A percentile compares a stretch with the other conserved stretches of the same genome.
These are phyloP conservation scores for Sutorius eximius DNA, from an alignment of 1,284 basidiomycete species.

Conservation along the genomic window DNA sequence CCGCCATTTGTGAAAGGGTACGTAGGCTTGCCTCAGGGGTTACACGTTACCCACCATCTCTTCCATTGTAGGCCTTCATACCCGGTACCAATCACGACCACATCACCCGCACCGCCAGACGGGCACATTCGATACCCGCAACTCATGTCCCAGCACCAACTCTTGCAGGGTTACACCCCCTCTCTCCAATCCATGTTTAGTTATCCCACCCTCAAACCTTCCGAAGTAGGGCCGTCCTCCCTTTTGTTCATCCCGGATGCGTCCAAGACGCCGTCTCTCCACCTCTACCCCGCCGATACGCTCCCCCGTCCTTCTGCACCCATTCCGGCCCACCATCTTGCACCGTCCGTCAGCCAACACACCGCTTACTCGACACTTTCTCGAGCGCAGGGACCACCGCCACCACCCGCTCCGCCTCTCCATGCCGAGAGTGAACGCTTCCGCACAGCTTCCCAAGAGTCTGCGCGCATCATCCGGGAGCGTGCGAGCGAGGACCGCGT, in stretches of 20 bases:
- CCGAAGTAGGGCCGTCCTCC: constrained; percentile 33
- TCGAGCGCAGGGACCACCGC: constrained; percentile 25
- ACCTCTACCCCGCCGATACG: constrained; percentile 33
- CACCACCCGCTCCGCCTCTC: constrained; percentile 22
- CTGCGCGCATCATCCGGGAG: constrained; percentile 30
- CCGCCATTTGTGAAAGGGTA: constrained; percentile 29
- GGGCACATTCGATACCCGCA: constrained; percentile 47
- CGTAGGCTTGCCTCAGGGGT: constrained; percentile 12
- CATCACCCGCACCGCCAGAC: constrained; percentile 47
- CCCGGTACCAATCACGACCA: constrained; percentile 48
- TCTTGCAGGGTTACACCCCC: constrained; percentile 56
- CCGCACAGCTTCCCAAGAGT: constrained; percentile 32
- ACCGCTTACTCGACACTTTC: constrained; percentile 22
- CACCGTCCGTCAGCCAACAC: constrained; percentile 17
- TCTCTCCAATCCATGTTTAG: constrained; percentile 56
- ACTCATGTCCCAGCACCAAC: constrained; percentile 58
- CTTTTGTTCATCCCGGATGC: constrained; percentile 35
- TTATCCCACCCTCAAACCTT: constrained; percentile 32
- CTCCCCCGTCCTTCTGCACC: constrained; percentile 35
- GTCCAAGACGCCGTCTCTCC: constrained; percentile 31
- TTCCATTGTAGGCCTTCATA: constrained; percentile 34
- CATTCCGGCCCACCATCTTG: constrained; percentile 3
- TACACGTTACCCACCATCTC: constrained; percentile 8
- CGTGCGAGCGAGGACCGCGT: constrained; percentile 28
- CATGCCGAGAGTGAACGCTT: constrained; percentile 23